These are phyloP conservation scores for Pichia membranifaciens DNA, from an alignment of 805 yeast genomes.

Conservation along the genomic window DNA sequence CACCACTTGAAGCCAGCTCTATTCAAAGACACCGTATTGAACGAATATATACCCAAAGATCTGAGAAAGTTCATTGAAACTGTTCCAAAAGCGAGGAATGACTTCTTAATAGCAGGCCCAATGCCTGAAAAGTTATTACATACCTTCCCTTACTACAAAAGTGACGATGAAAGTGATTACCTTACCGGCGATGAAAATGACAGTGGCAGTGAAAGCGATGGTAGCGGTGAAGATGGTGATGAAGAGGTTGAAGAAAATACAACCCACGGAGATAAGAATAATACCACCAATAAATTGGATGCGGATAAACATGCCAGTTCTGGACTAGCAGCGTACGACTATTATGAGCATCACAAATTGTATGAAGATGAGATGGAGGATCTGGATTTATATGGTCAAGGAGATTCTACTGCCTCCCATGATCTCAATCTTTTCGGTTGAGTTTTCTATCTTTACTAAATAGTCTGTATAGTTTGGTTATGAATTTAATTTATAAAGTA, in stretches of 20 bases:
- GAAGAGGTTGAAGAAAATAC: conserved; percentile 3
- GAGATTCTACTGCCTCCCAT: conserved; percentile 1
- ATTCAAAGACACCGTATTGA: conserved; percentile 25
- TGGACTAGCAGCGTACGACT: conserved; percentile 17
- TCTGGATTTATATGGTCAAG: conserved; percentile 18
- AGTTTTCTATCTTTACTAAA: conserved; percentile 1
- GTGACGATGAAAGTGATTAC: conserved; percentile 20
- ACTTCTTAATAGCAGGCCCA: conserved; percentile 31
- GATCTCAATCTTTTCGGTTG: conserved; percentile 19
- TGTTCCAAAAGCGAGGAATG: conserved; percentile 19
- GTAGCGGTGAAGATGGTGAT: conserved; percentile 2
- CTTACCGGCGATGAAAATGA: conserved; percentile 5
- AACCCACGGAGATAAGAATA: neutral
- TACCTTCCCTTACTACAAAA: conserved; percentile 28
- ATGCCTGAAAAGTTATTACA: conserved; percentile 30
- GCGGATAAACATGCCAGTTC: neutral
- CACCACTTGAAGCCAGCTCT: conserved; percentile 17
- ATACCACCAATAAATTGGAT: neutral
- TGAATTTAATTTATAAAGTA: neutral
- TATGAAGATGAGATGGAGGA: conserved; percentile 13
- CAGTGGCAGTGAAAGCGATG: conserved; percentile 19
- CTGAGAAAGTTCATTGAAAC: conserved; percentile 15
- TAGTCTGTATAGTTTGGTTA: neutral
- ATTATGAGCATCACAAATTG: conserved; percentile 21
- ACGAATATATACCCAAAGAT: conserved; percentile 26